A percentile compares a stretch with the other conserved stretches of the same genome.
Conservation (phyloP, 495 filamentous ascomycete species). For the Tirmania nivea region DNA sequence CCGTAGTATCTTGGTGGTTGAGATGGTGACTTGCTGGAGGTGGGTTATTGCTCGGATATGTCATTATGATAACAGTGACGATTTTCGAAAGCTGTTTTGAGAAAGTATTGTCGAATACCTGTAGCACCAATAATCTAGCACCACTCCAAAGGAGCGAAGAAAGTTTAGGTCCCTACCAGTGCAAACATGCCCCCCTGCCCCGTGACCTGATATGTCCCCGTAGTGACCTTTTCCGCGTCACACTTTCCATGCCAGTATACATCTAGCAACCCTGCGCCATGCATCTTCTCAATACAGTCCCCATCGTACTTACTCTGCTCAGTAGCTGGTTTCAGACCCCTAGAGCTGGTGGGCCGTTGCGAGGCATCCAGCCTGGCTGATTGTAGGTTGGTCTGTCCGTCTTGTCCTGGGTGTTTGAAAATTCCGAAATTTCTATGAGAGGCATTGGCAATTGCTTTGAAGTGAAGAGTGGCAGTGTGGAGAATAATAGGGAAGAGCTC, state of each 20-base stretch:
- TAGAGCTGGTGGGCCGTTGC: slow-evolving; percentile 16
- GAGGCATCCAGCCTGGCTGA: slow-evolving; percentile 19
- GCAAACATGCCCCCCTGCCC: slow-evolving; percentile 81
- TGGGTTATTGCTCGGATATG: slow-evolving; percentile 64
- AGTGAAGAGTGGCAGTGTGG: background rate
- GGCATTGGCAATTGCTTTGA: background rate
- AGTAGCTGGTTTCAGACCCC: slow-evolving; percentile 19
- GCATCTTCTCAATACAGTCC: slow-evolving; percentile 50
- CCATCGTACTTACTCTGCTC: slow-evolving; percentile 21
- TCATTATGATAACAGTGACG: slow-evolving; percentile 79
- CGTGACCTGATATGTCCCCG: slow-evolving; percentile 65
- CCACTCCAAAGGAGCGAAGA: background rate
- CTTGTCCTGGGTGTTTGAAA: slow-evolving; percentile 71
- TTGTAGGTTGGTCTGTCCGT: slow-evolving; percentile 4
- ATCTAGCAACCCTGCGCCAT: slow-evolving; percentile 60
- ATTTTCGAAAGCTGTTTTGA: slow-evolving; percentile 89
- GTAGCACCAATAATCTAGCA: background rate
- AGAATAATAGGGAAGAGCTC: slow-evolving; percentile 5
- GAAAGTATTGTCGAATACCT: slow-evolving; percentile 91
- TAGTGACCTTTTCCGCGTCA: slow-evolving; percentile 86
- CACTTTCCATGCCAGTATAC: slow-evolving; percentile 86
- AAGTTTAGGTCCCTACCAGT: slow-evolving; percentile 26
- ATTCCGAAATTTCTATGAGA: slow-evolving; percentile 63
- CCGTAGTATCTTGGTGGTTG: slow-evolving; percentile 29
- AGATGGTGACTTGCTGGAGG: slow-evolving; percentile 59